These are phyloP conservation scores for Metarhizium sp. DNA, from an alignment of 2,329 filamentous ascomycete species.

Conservation along the genomic window DNA sequence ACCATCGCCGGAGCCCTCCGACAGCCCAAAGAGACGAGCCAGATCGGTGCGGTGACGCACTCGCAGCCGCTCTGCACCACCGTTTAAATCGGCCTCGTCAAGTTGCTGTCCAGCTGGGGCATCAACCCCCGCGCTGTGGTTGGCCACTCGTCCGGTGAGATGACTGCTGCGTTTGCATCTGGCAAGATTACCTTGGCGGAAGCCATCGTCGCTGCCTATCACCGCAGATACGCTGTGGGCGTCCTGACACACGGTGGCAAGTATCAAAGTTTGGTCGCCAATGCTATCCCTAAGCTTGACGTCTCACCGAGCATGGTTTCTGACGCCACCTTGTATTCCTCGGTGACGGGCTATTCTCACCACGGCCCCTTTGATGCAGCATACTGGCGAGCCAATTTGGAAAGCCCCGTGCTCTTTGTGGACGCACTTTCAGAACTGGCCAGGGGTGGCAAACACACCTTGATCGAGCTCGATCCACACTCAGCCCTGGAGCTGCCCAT, in stretches of 20 bases:
- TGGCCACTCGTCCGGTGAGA: conserved; percentile 32
- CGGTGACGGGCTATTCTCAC: too few species aligned
- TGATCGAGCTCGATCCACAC: conserved; percentile 26
- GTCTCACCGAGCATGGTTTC: too few species aligned
- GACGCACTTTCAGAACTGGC: conserved; percentile 4
- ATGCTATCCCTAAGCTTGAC: too few species aligned
- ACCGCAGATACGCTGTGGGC: conserved; percentile 17
- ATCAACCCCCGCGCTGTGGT: conserved; percentile 21
- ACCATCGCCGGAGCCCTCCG: background rate
- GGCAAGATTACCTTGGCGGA: conserved; percentile 7
- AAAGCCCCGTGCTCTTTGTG: conserved; percentile 14
- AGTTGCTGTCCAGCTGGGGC: conserved; percentile 22
- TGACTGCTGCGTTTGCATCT: conserved; percentile 30
- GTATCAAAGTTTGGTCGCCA: background rate
- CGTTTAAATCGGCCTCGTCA: too few species aligned
- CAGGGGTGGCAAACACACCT: conserved; percentile 3
- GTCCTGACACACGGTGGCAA: conserved; percentile 8
- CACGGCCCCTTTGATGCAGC: background rate
- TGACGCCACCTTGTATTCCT: too few species aligned
- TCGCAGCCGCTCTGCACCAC: conserved; percentile 15
- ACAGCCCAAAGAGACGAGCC: background rate
- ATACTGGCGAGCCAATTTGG: conserved; percentile 10
- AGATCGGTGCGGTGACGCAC: conserved; percentile 5
- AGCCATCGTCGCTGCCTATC: conserved; percentile 7
- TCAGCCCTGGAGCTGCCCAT: conserved; percentile 31